Evolutionary conservation across 2,329 filamentous ascomycete species (phyloP).

Genomic region (Colletotrichum neosansevieriae): DNA sequence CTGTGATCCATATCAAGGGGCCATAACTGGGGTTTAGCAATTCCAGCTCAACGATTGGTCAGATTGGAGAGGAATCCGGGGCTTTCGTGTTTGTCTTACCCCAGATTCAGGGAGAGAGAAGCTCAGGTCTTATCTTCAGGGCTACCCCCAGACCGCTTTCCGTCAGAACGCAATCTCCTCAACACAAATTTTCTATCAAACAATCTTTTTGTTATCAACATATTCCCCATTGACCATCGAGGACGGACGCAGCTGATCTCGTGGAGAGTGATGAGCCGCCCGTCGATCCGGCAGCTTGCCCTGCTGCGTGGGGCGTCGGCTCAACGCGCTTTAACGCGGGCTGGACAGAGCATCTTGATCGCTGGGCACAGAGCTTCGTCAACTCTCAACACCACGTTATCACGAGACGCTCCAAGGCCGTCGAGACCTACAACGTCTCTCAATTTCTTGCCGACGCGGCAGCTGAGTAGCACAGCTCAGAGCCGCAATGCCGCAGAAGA

Average conservation of each 20-base stretch:
- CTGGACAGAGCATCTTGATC: background rate
- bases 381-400: slow-evolving; percentile 5
- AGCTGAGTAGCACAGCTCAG: slow-evolving; percentile 27
- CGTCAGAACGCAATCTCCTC: slow-evolving; percentile 17
- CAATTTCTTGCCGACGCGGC: background rate
- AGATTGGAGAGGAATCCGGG: slow-evolving; percentile 14
- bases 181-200: background rate
- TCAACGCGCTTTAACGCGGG: slow-evolving; percentile 38
- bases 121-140: slow-evolving; percentile 31
- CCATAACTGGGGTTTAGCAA: slow-evolving; percentile 26
- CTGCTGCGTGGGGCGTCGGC: slow-evolving; percentile 36
- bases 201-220: background rate
- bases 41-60: slow-evolving; percentile 30
- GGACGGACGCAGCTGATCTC: slow-evolving; percentile 5
- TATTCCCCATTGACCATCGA: background rate
- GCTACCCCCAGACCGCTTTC: slow-evolving; percentile 29
- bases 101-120: slow-evolving; percentile 30
- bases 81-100: slow-evolving; percentile 32
- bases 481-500: slow-evolving; percentile 43
- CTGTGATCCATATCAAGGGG: slow-evolving; percentile 12
- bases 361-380: slow-evolving; percentile 3
- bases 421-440: background rate
- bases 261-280: slow-evolving; percentile 32
- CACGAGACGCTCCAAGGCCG: background rate
- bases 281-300: slow-evolving; percentile 35